A percentile compares a stretch with the other conserved stretches of the same genome.
phyloP scores from a whole-genome alignment of 495 filamentous ascomycete species.

The Penicilliopsis zonata region DNA sequence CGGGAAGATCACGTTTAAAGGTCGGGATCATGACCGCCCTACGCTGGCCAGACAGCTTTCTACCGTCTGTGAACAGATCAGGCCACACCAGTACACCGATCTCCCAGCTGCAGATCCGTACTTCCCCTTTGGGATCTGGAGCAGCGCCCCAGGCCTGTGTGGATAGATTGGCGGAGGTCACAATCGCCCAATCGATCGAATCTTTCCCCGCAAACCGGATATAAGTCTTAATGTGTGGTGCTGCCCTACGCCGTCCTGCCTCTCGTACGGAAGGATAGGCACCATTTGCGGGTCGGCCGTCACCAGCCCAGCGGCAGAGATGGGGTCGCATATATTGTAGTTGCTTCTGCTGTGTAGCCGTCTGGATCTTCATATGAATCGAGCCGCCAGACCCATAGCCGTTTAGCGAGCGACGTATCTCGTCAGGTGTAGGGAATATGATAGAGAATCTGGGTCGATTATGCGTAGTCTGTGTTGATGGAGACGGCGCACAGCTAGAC shows the following conservation, averaged over 20 bases:
- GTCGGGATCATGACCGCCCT: slow-evolving; percentile 51
- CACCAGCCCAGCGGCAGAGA: slow-evolving; percentile 59
- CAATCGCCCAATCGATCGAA: slow-evolving; percentile 71
- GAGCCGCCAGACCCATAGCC: slow-evolving; percentile 69
- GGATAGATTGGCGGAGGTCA: slow-evolving; percentile 78
- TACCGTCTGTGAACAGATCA: slow-evolving; percentile 39
- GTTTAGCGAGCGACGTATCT: slow-evolving; percentile 68
- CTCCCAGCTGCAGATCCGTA: slow-evolving; percentile 72
- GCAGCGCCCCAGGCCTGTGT: slow-evolving; percentile 83
- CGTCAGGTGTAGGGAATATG: slow-evolving; percentile 68
- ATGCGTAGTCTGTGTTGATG: neutral
- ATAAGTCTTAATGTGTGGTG: slow-evolving; percentile 89
- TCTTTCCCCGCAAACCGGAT: slow-evolving; percentile 51
- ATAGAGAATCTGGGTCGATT: slow-evolving; percentile 25
- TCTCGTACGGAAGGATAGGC: slow-evolving; percentile 18
- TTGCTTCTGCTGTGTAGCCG: slow-evolving; percentile 57
- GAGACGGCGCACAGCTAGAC: slow-evolving; percentile 10
- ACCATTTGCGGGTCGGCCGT: slow-evolving; percentile 8
- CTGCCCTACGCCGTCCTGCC: slow-evolving; percentile 60
- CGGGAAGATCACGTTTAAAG: slow-evolving; percentile 48
- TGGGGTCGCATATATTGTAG: slow-evolving; percentile 59
- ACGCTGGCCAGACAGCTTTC: neutral
- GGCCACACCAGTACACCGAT: slow-evolving; percentile 83
- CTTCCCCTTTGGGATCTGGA: slow-evolving; percentile 37
- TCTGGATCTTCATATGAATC: slow-evolving; percentile 71